Conservation (phyloP, 2,329 filamentous ascomycete genomes). For the Paraconiothyrium sp. region DNA sequence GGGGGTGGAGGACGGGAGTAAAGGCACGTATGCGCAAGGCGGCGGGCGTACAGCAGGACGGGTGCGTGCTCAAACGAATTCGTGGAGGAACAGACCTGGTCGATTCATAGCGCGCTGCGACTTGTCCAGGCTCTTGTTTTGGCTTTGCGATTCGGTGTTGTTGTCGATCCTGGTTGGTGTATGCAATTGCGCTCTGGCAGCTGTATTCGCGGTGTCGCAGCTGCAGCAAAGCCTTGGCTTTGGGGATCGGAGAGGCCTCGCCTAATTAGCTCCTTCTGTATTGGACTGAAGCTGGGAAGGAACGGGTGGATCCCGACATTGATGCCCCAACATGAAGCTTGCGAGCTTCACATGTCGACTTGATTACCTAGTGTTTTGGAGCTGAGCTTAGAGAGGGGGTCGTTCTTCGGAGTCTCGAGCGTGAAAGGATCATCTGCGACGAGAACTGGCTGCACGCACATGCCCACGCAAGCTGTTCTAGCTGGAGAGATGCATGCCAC, state of each 20-base stretch:
- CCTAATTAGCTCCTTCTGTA: constrained; percentile 14
- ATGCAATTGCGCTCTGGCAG: constrained; percentile 9
- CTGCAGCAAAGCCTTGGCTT: constrained; percentile 14
- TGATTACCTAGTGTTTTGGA: background rate
- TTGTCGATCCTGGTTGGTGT: constrained; percentile 3
- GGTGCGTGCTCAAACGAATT: constrained; percentile 32
- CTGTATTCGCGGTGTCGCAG: constrained; percentile 13
- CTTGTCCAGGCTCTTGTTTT: constrained; percentile 26
- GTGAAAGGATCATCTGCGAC: no score
- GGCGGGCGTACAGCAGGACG: constrained; percentile 28
- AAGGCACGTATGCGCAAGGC: constrained; percentile 11
- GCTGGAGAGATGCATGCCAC: no score
- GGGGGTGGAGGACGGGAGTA: constrained; percentile 3
- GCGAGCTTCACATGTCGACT: background rate
- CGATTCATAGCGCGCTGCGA: constrained; percentile 55
- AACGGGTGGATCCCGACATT: constrained; percentile 12
- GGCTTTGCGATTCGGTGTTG: constrained; percentile 10
- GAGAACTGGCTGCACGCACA: no score
- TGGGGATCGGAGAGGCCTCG: constrained; percentile 2
- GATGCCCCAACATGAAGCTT: background rate
- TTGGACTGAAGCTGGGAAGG: constrained; percentile 4
- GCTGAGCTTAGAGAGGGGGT: background rate
- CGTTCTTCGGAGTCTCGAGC: background rate
- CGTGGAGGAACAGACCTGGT: constrained; percentile 56
- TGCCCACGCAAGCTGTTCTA: no score